Evolutionary conservation across 176 grass and related monocot species (phyloP), one percentile per base, ranked within the genome.

Genomic region (Poa annua): DNA sequence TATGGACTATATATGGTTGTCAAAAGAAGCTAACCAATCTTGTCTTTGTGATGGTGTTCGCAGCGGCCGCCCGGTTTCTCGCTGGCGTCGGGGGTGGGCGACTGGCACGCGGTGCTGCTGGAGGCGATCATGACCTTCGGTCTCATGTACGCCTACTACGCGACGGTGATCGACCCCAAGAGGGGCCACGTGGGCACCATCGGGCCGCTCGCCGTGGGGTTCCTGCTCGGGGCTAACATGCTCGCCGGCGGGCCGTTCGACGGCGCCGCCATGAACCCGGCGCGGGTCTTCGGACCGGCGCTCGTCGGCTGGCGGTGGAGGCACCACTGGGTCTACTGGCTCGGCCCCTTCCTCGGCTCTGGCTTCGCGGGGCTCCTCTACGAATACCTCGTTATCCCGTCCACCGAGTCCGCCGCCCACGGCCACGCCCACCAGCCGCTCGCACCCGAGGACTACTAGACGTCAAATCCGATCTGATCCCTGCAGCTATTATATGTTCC

Each of bases 261-360:
- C 19, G 96, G 96, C 13, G 96, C 93, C 3, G 89, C 83, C 33
- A 99, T 99, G 96, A 99, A 99, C 54, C 93, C 96, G 4, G 96
- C 91, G 33, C 24, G 96, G 78, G 96, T 86, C 24, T 99, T 99
- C 9, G 93, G 93, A 0, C 91, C 90, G 3, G 91, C 93, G 33
- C 89, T 99, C 7, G 85, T 96, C 2, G 91, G 93, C 1, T 96
- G 96, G 96, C 75, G 91, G 41, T 99, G 96, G 96, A 86, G 83
- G 57, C 89, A 87, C 84, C 96, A 99, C 81, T 99, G 91, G 96
- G 87, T 94, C 48, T 99, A 99, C 85, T 99, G 96, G 96, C 63
- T 96, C 0, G 93, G 96, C 0, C 96, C 96, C 0, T 93, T 96
- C 66, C 22, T 96, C 22, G 93, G 96, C 21, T 84, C 96, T 0